phyloP scores from a whole-genome alignment of 2,329 filamentous ascomycete species.

The Cytospora mali region DNA sequence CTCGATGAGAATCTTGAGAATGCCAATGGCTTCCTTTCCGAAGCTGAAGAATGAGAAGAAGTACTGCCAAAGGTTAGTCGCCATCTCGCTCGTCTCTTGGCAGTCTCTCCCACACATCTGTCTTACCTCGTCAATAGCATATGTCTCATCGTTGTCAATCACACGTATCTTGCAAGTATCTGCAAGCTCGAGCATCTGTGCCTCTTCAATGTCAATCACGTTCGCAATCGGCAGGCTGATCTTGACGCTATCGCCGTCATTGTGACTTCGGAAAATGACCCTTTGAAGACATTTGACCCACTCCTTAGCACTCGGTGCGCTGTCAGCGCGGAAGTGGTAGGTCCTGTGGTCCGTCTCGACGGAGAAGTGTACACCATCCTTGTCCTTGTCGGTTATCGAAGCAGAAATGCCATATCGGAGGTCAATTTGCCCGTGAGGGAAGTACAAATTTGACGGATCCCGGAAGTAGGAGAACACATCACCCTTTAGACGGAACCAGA shows the following conservation, averaged over 20 bases:
- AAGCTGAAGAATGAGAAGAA: conserved; percentile 95
- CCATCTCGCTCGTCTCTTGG: background rate
- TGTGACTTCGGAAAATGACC: conserved; percentile 93
- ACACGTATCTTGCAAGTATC: conserved; percentile 93
- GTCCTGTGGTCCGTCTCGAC: conserved; percentile 81
- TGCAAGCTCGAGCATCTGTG: conserved; percentile 85
- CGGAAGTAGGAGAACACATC: conserved; percentile 90
- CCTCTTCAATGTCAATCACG: conserved; percentile 90
- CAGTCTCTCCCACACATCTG: background rate
- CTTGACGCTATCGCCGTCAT: conserved; percentile 96
- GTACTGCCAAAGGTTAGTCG: conserved; percentile 61
- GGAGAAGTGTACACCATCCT: conserved; percentile 75
- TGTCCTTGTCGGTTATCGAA: conserved; percentile 74
- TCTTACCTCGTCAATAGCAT: conserved; percentile 86
- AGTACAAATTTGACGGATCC: conserved; percentile 84
- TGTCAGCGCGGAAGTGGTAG: conserved; percentile 89
- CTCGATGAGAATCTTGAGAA: conserved; percentile 73
- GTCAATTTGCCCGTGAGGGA: conserved; percentile 89
- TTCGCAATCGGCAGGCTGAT: conserved; percentile 88
- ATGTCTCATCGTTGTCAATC: conserved; percentile 91
- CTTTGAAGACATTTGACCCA: conserved; percentile 95
- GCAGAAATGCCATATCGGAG: conserved; percentile 89
- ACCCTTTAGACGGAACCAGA: conserved; percentile 91
- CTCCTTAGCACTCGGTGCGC: conserved; percentile 83
- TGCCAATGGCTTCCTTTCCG: conserved; percentile 79